Evolutionary conservation across 2,329 filamentous ascomycete species (phyloP).

Genomic region (Xylariaceae sp.): DNA sequence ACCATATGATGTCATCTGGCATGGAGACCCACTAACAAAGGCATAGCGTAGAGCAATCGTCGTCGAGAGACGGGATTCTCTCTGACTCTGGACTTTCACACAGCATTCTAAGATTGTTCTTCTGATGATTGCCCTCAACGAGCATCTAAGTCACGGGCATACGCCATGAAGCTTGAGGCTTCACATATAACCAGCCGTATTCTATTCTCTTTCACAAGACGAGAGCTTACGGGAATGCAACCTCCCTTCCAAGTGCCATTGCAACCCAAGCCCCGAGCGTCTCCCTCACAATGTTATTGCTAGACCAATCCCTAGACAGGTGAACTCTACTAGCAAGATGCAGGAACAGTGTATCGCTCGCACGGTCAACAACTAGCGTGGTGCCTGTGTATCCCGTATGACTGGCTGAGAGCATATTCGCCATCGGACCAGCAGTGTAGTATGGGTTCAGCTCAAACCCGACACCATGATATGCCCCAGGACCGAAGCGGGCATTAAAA

Average conservation of each 20-base stretch:
- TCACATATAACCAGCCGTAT: too few relatives aligned
- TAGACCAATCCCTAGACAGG: constrained; percentile 13
- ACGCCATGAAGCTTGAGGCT: too few relatives aligned
- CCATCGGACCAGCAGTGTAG: constrained; percentile 15
- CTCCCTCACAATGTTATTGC: constrained; percentile 15
- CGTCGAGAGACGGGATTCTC: background rate
- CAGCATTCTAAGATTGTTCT: too few relatives aligned
- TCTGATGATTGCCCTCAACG: too few relatives aligned
- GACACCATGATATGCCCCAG: constrained; percentile 6
- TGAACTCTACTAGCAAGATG: constrained; percentile 12
- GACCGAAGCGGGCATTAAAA: constrained; percentile 14
- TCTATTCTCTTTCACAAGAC: too few relatives aligned
- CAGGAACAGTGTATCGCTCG: constrained; percentile 12
- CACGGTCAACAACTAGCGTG: constrained; percentile 8
- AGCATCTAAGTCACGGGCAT: too few relatives aligned
- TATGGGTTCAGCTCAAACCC: constrained; percentile 14
- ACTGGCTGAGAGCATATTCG: constrained; percentile 12
- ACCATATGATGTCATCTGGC: background rate
- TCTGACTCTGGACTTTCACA: too few relatives aligned
- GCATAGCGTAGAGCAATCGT: background rate
- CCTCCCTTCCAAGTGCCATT: constrained; percentile 8
- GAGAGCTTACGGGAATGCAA: constrained; percentile 2
- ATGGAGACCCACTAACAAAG: too few relatives aligned
- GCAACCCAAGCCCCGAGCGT: constrained; percentile 15
- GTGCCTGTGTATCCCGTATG: constrained; percentile 14